These are phyloP conservation scores for Aurifilum marmelostoma DNA, from an alignment of 2,329 filamentous ascomycete genomes.

Conservation along the genomic window DNA sequence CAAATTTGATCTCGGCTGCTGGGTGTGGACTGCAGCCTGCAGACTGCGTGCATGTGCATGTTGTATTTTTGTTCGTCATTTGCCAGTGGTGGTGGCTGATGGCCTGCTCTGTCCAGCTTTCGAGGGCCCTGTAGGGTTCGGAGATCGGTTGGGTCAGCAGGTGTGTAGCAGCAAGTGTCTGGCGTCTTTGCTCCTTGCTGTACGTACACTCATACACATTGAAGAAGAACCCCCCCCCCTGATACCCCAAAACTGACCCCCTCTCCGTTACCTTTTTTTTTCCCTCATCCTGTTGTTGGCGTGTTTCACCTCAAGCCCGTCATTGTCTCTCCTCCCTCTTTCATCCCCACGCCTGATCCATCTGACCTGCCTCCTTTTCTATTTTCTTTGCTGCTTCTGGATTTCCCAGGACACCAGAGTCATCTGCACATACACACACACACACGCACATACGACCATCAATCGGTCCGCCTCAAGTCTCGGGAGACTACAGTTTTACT, in stretches of 20 bases:
- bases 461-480: not conserved
- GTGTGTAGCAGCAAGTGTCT: not conserved
- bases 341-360: not conserved
- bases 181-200: not conserved
- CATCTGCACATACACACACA: not conserved
- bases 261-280: not conserved
- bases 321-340: not conserved
- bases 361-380: not conserved
- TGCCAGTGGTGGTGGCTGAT: not conserved
- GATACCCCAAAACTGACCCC: not conserved
- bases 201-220: not conserved
- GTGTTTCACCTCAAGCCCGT: constrained; percentile 3
- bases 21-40: not conserved
- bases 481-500: too few species aligned
- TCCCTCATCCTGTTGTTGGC: not conserved
- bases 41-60: not conserved
- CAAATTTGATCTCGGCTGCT: not conserved
- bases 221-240: not conserved
- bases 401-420: not conserved
- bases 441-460: too few species aligned
- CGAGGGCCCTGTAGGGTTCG: not conserved
- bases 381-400: too few species aligned
- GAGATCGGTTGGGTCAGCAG: constrained; percentile 3
- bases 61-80: not conserved
- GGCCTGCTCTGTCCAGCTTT: not conserved